Evolutionary conservation across 768 basidiomycete species (phyloP).

Genomic region (Suillus paluster): DNA sequence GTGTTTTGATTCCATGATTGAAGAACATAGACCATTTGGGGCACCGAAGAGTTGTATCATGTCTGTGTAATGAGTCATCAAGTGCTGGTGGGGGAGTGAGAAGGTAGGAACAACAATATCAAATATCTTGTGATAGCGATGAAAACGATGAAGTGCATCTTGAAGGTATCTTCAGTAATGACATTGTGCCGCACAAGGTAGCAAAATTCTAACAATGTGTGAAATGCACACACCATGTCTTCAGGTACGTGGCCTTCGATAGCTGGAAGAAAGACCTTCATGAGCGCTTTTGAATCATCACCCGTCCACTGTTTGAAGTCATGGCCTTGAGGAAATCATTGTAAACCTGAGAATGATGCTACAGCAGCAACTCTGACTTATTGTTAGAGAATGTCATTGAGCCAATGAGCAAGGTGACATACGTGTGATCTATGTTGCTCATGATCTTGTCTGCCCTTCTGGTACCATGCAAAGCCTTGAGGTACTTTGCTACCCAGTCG

Average conservation of each 20-base stretch:
- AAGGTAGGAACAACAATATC: too few species aligned
- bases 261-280: conserved; percentile 36
- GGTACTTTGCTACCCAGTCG: too few species aligned
- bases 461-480: neutral
- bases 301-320: conserved; percentile 42
- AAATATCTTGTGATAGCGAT: too few species aligned
- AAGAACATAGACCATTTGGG: conserved; percentile 16
- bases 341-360: conserved; percentile 32
- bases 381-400: neutral
- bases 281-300: too few species aligned
- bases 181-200: too few species aligned
- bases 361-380: conserved; percentile 29
- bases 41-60: too few species aligned
- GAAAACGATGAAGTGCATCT: too few species aligned
- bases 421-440: conserved; percentile 4
- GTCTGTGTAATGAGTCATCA: too few species aligned
- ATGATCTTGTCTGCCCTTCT: neutral
- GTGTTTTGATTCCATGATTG: too few species aligned
- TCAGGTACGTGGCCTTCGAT: conserved; percentile 35
- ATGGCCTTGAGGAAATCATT: conserved; percentile 33
- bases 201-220: conserved; percentile 33
- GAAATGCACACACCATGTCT: conserved; percentile 29
- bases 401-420: conserved; percentile 5
- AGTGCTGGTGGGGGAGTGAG: too few species aligned
- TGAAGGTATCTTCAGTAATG: too few species aligned